Evolutionary conservation across 768 basidiomycete genomes (phyloP).

Genomic region (Lactarius sp.): DNA sequence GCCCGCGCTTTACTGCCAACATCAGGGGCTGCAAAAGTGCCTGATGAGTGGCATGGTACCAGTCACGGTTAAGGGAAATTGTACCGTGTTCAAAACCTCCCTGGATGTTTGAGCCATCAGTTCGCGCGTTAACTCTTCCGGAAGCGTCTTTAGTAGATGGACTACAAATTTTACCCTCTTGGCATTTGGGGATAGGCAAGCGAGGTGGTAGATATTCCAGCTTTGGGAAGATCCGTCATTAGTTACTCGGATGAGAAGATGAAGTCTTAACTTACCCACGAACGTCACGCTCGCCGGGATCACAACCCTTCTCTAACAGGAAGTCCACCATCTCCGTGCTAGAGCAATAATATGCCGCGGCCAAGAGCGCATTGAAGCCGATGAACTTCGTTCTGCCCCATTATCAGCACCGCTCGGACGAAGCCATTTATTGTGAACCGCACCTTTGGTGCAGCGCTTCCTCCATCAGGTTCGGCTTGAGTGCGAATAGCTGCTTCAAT

Average conservation of each 20-base stretch:
- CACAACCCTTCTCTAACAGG: slow-evolving; percentile 44
- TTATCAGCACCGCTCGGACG: neutral
- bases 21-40: slow-evolving; percentile 44
- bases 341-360: slow-evolving; percentile 36
- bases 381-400: slow-evolving; percentile 42
- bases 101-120: slow-evolving; percentile 46
- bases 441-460: slow-evolving; percentile 42
- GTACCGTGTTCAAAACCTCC: slow-evolving; percentile 43
- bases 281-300: slow-evolving; percentile 40
- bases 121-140: slow-evolving; percentile 42
- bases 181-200: slow-evolving; percentile 32
- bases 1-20: slow-evolving; percentile 41
- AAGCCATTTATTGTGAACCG: slow-evolving; percentile 16
- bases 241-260: neutral
- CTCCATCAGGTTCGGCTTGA: slow-evolving; percentile 40
- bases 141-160: slow-evolving; percentile 46
- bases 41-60: neutral
- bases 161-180: slow-evolving; percentile 33
- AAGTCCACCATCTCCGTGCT: slow-evolving; percentile 43
- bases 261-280: slow-evolving; percentile 38
- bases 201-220: slow-evolving; percentile 53
- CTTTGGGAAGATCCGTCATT: slow-evolving; percentile 31
- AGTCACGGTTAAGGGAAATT: slow-evolving; percentile 12
- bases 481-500: slow-evolving; percentile 43
- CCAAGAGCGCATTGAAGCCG: slow-evolving; percentile 42